phyloP scores from a whole-genome alignment of 2,329 filamentous ascomycete genomes.

The Aspergillus latus region DNA sequence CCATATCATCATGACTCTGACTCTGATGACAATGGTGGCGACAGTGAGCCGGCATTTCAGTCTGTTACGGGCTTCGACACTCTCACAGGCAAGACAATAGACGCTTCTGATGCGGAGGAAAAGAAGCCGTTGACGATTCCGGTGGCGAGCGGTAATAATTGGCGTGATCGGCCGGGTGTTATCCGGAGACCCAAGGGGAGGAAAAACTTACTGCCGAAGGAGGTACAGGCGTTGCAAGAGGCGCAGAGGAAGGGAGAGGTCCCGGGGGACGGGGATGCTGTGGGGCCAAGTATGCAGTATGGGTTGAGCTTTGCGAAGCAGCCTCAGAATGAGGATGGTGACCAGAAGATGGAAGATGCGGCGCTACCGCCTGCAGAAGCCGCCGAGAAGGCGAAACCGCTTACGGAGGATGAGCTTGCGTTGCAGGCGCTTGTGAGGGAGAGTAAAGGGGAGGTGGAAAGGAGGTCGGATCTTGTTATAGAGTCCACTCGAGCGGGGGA shows the following conservation, averaged over 20 bases:
- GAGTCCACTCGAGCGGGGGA: slow-evolving; percentile 27
- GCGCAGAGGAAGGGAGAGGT: slow-evolving; percentile 36
- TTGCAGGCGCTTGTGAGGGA: slow-evolving; percentile 66
- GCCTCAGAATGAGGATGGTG: slow-evolving; percentile 9
- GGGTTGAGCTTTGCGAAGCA: slow-evolving; percentile 54
- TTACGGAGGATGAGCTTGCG: slow-evolving; percentile 63
- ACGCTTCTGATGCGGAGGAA: slow-evolving; percentile 43
- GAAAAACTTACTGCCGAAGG: slow-evolving; percentile 60
- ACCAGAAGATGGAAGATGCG: slow-evolving; percentile 32
- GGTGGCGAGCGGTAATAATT: slow-evolving; percentile 82
- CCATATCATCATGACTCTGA: slow-evolving; percentile 53
- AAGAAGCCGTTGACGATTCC: slow-evolving; percentile 70
- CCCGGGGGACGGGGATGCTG: slow-evolving; percentile 46
- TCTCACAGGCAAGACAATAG: slow-evolving; percentile 40
- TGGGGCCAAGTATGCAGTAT: slow-evolving; percentile 53
- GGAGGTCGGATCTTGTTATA: slow-evolving; percentile 56
- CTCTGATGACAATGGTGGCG: slow-evolving; percentile 54
- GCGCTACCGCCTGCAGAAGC: slow-evolving; percentile 16
- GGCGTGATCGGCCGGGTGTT: slow-evolving; percentile 45
- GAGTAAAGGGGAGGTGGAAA: slow-evolving; percentile 42
- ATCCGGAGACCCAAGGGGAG: slow-evolving; percentile 56
- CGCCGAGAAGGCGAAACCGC: slow-evolving; percentile 31
- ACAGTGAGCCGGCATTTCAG: slow-evolving; percentile 37
- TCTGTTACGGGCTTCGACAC: slow-evolving; percentile 57
- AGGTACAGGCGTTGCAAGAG: slow-evolving; percentile 52